A percentile compares a stretch with the other conserved stretches of the same genome.
phyloP scores from a whole-genome alignment of 2,329 filamentous ascomycete genomes.

The Aurifilum marmelostoma region DNA sequence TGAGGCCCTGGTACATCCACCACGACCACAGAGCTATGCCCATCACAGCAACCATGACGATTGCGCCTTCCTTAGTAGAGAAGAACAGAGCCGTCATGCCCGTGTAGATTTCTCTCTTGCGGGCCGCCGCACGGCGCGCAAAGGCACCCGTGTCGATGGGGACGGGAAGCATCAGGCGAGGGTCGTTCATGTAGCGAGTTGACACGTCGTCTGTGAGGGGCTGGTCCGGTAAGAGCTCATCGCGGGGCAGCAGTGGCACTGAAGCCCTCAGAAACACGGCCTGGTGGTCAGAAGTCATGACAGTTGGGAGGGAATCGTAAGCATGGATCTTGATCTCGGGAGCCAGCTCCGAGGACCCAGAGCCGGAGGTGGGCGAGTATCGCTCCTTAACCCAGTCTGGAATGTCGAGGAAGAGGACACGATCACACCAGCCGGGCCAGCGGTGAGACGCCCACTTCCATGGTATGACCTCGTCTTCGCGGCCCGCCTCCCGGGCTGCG shows the following conservation, averaged over 20 bases:
- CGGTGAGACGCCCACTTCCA: slow-evolving; percentile 82
- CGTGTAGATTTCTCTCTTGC: slow-evolving; percentile 50
- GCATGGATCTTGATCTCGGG: slow-evolving; percentile 54
- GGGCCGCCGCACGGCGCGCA: slow-evolving; percentile 52
- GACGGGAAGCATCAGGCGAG: slow-evolving; percentile 51
- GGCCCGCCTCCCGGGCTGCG: slow-evolving; percentile 33
- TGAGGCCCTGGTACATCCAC: slow-evolving; percentile 42
- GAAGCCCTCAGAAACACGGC: slow-evolving; percentile 74
- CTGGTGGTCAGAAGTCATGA: slow-evolving; percentile 85
- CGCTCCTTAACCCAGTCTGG: slow-evolving; percentile 53
- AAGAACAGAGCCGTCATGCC: slow-evolving; percentile 60
- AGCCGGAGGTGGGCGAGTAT: slow-evolving; percentile 26
- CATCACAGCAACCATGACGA: slow-evolving; percentile 48
- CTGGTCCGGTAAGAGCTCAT: slow-evolving; percentile 42
- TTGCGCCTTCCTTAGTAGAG: slow-evolving; percentile 55
- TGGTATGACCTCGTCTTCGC: slow-evolving; percentile 41
- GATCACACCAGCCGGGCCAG: slow-evolving; percentile 92
- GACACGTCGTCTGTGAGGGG: slow-evolving; percentile 3
- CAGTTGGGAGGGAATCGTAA: slow-evolving; percentile 77
- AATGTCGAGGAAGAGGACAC: slow-evolving; percentile 76
- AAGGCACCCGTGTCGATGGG: slow-evolving; percentile 59
- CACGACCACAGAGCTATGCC: slow-evolving; percentile 49
- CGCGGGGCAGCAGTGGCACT: slow-evolving; percentile 61
- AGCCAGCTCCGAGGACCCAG: slow-evolving; percentile 23
- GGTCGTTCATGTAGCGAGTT: slow-evolving; percentile 39